Evolutionary conservation across 2,329 filamentous ascomycete species (phyloP).

Genomic region (Aureobasidium sp.): DNA sequence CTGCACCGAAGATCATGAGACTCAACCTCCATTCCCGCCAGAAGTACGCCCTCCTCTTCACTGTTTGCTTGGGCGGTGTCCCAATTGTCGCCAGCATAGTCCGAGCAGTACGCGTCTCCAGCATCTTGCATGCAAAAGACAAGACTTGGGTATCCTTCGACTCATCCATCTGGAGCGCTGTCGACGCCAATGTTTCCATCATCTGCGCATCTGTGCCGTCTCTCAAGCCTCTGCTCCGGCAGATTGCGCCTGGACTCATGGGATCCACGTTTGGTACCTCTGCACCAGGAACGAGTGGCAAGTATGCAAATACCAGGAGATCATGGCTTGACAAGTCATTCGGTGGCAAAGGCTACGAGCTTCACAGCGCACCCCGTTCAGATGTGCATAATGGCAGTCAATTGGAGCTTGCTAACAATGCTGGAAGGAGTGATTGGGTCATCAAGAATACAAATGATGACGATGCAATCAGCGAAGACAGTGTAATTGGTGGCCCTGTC

Average conservation of each 20-base stretch:
- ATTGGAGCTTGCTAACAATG: conserved; percentile 3
- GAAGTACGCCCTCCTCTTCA: conserved; percentile 5
- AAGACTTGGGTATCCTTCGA: conserved; percentile 10
- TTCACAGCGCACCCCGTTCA: not conserved
- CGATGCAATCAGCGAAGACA: not conserved
- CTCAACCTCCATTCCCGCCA: conserved; percentile 3
- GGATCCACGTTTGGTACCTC: conserved; percentile 8
- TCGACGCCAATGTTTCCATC: conserved; percentile 11
- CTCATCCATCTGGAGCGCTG: conserved; percentile 9
- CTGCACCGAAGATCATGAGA: conserved; percentile 8
- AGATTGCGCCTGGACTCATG: conserved; percentile 6
- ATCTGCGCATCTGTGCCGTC: conserved; percentile 5
- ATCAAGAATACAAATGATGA: not conserved
- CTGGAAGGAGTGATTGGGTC: not conserved
- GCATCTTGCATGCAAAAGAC: not conserved
- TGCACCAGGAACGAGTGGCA: not conserved
- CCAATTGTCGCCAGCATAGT: conserved; percentile 7
- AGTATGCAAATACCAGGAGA: not conserved
- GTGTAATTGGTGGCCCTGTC: not conserved
- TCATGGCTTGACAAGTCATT: conserved; percentile 1
- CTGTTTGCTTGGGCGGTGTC: not conserved
- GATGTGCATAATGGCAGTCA: not conserved
- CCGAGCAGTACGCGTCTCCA: conserved; percentile 6
- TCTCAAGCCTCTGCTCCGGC: conserved; percentile 12
- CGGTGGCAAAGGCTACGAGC: not conserved